phyloP scores from a whole-genome alignment of 306 rosid species.

The Alnus glutinosa region DNA sequence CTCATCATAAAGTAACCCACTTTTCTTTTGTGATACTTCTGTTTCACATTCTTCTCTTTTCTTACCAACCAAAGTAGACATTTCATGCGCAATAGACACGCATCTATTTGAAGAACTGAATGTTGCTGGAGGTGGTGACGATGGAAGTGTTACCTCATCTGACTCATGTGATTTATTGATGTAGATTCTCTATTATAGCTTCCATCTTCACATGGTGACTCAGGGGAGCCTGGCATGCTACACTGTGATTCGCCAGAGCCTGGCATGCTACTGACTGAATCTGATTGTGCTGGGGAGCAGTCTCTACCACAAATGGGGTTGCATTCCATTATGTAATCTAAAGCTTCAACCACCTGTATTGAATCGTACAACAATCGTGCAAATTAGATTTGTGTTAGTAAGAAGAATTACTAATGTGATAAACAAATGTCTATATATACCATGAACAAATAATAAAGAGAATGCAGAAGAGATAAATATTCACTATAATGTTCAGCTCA shows the following conservation, averaged over 20 bases:
- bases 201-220: conserved; percentile 24
- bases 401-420: not conserved
- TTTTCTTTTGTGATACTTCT: conserved; percentile 7
- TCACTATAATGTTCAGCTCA: too few species aligned
- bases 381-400: not conserved
- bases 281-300: conserved; percentile 50
- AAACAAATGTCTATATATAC: not conserved
- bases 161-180: not conserved
- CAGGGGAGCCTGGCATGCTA: conserved; percentile 21
- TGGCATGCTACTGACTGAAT: conserved; percentile 30
- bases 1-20: conserved; percentile 12
- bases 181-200: conserved; percentile 14
- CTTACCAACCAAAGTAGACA: conserved; percentile 22
- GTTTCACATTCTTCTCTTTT: conserved; percentile 6
- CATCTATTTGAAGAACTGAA: conserved; percentile 28
- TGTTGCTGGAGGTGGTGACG: conserved; percentile 46
- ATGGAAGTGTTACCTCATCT: conserved; percentile 31
- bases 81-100: conserved; percentile 15
- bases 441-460: not conserved
- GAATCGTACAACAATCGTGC: not conserved
- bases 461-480: not conserved
- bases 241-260: conserved; percentile 26
- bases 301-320: conserved; percentile 35
- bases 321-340: conserved; percentile 42
- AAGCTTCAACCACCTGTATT: conserved; percentile 57